Evolutionary conservation across 208 protist species (phyloP), one percentile per base, ranked within the genome.

Genomic region (Trypanosoma conorhini): DNA sequence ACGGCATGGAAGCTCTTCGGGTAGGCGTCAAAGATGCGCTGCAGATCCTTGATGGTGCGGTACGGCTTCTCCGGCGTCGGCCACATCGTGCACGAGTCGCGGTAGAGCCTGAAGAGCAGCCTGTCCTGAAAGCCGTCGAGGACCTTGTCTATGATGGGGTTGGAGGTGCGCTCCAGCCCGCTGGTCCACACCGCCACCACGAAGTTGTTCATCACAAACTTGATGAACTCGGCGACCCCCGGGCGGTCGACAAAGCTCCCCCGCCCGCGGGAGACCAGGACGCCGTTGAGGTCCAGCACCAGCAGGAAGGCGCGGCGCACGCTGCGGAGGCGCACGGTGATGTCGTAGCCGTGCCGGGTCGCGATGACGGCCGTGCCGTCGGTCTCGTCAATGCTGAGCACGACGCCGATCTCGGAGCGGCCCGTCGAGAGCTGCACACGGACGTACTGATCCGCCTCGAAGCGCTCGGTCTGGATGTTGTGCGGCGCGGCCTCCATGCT

Each of bases 121-220:
- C 91, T 79, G 52, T 94, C 87, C 50, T 87, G 84, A 74, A 89
- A 89, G 55, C 65, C 81, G 51, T 81, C 82, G 51, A 97, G 85
- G n/a, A 97, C 82, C 31, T 82, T 88, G 4, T 94, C 86, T 44
- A 97, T 93, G 67, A 97, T 89, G 13, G 86, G 89, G 57, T 84
- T 81, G 21, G 82, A 91, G 17, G 89, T 90, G n/a, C 89, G 81
- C 76, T 95, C 85, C 66, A 95, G 72, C 2, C 89, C 89, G 58
- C 89, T 95, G 3, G 92, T 97, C 92, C 92, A 97, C 63, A 97
- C 90, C 28, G 85, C 89, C 13, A 97, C 92, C 5, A 85, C 89
- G 72, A 97, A 97, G 67, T 95, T 89, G 28, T 83, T 78, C 59
- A 97, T 93, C 38, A 89, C 87, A 72, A 92, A 95, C 48, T 82